Base-by-base conservation (phyloP, 176 grass and related monocot species). In the Oryza glaberrima region DNA sequence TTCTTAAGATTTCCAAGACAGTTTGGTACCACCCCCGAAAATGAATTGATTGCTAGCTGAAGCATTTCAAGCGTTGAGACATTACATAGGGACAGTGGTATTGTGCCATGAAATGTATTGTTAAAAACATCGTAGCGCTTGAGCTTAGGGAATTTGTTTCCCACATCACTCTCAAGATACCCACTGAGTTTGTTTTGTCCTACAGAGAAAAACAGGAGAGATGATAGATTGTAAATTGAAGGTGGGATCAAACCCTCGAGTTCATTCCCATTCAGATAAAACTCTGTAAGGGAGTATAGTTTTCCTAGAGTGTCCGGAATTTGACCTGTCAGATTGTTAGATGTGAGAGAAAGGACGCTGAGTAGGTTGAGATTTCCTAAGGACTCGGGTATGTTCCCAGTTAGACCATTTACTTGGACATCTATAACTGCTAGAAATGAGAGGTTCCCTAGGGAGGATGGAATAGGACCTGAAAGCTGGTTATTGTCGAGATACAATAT, bases 311-410 rank as follows among this genome's bases (percentile, higher is more conserved):
- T 12, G 23, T 4, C 6, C 11, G 77, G 77, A 41, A 79, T 79
- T 66, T 22, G 11, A 5, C 77, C 40, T 32, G 61, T 79, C 10
- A 79, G 41, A 1, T 43, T 66, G 43, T 79, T 79, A 47, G 8
- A 19, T 47, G 77, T 20, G 9, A 79, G 41, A 47, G 41, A 32
- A 13, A 79, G 63, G 63, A 67, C 41, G 9, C 7, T 67, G 23
- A 79, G 63, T 1, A 13, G 41, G 26, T 67, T 79, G 61, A 79
- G 41, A 79, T 79, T 48, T 79, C 77, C 77, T 12, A 79, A 67
- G 3, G 77, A 79, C 16, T 79, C 23, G 7, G 77, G 77, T 23
- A 79, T 46, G 61, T 25, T 66, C 26, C 77, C 77, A 66, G 61
- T 79, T 66, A 79, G 38, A 19, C 61, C 63, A 79, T 65, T 78